phyloP scores from a whole-genome alignment of 2,329 filamentous ascomycete species.

The Apiospora saccharicola region DNA sequence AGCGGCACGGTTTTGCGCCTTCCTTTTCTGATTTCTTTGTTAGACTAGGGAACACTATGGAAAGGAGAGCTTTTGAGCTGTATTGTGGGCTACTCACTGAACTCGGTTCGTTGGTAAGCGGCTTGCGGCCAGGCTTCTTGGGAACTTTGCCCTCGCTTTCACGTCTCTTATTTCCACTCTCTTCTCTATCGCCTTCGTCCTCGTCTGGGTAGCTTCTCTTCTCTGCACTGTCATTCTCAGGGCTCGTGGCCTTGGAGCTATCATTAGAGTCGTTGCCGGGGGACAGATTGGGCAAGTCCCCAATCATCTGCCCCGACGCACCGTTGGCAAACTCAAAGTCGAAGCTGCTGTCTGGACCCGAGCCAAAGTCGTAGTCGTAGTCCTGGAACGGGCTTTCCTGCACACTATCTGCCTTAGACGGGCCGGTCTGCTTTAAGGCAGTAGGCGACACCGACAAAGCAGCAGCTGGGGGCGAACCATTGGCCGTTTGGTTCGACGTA shows the following conservation, averaged over 20 bases:
- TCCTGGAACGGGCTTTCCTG: slow-evolving; percentile 86
- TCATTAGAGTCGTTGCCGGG: slow-evolving; percentile 40
- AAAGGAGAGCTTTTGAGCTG: neutral
- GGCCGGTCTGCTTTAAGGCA: slow-evolving; percentile 58
- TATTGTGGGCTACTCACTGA: slow-evolving; percentile 71
- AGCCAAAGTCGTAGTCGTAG: slow-evolving; percentile 78
- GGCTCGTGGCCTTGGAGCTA: slow-evolving; percentile 63
- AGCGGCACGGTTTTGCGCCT: slow-evolving; percentile 92
- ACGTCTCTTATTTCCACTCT: slow-evolving; percentile 69
- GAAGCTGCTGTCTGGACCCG: slow-evolving; percentile 78
- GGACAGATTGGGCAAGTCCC: slow-evolving; percentile 69
- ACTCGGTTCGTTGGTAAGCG: slow-evolving; percentile 88
- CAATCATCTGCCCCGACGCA: slow-evolving; percentile 74
- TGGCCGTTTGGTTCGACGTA: slow-evolving; percentile 68
- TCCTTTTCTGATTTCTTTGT: slow-evolving; percentile 71
- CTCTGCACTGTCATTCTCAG: slow-evolving; percentile 66
- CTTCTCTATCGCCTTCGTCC: slow-evolving; percentile 68
- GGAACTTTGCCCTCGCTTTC: slow-evolving; percentile 85
- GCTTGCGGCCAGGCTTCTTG: slow-evolving; percentile 95
- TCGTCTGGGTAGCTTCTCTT: slow-evolving; percentile 79
- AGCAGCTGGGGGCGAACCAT: slow-evolving; percentile 46
- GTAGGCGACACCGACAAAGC: slow-evolving; percentile 54
- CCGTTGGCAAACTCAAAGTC: slow-evolving; percentile 71
- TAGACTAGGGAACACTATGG: slow-evolving; percentile 32
- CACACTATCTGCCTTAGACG: slow-evolving; percentile 55